Conservation (phyloP, 345 rosid genomes). For the Dipteronia sinensis region DNA sequence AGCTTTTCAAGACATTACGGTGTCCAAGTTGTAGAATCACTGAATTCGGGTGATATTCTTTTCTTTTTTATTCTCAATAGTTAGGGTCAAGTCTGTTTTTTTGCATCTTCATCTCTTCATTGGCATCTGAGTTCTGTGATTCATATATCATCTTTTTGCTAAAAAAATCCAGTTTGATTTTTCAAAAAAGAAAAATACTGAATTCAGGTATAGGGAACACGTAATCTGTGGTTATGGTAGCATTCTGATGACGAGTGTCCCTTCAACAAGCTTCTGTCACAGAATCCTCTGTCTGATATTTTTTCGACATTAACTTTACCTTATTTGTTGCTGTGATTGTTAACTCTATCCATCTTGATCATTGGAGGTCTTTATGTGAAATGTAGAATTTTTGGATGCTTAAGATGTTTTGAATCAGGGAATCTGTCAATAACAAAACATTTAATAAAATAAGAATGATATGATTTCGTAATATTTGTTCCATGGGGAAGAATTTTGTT, state of each 20-base stretch:
- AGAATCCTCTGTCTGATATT: constrained; percentile 11
- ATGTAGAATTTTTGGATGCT: neutral
- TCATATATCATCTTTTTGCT: too few species aligned
- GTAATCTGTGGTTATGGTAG: neutral
- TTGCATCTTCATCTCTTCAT: too few species aligned
- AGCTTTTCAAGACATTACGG: neutral
- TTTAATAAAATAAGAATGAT: neutral
- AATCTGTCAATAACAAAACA: neutral
- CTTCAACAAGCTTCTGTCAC: neutral
- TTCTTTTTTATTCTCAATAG: too few species aligned
- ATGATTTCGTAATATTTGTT: neutral
- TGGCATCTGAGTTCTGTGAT: too few species aligned
- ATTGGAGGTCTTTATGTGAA: neutral
- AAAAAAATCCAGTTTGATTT: too few species aligned
- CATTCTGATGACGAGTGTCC: neutral
- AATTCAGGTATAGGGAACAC: too few species aligned
- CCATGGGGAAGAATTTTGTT: neutral
- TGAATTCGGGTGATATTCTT: neutral
- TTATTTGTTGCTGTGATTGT: neutral
- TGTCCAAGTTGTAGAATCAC: neutral
- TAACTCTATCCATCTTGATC: neutral
- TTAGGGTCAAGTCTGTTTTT: too few species aligned
- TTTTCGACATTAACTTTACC: neutral
- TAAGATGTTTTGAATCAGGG: neutral
- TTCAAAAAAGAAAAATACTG: too few species aligned